Percentiles rank a stretch among this genome's conserved stretches.
phyloP scores from a whole-genome alignment of 129 eudicot species.

The Ambrosia artemisiifolia region DNA sequence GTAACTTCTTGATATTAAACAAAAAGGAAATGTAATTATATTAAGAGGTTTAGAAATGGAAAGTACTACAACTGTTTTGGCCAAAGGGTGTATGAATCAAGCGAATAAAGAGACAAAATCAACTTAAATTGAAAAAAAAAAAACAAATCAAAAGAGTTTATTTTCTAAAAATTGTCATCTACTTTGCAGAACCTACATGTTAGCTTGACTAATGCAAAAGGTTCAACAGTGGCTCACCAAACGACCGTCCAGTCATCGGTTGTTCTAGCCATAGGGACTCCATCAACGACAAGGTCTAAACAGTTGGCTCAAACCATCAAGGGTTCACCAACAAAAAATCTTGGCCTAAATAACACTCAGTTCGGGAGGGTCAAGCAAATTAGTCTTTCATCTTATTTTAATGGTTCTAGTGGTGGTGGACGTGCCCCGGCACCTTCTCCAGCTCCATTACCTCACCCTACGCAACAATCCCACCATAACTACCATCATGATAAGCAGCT shows the following conservation, averaged over 20 bases:
- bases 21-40: background rate
- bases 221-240: slow-evolving; percentile 78
- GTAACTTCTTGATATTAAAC: background rate
- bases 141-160: background rate
- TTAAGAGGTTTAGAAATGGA: background rate
- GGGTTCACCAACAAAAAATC: slow-evolving; percentile 83
- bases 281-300: slow-evolving; percentile 65
- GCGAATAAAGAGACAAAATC: background rate
- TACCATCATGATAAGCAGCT: slow-evolving; percentile 34
- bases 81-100: background rate
- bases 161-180: background rate
- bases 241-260: slow-evolving; percentile 74
- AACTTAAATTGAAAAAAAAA: background rate
- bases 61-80: background rate
- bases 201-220: slow-evolving; percentile 66
- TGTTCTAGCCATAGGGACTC: slow-evolving; percentile 68
- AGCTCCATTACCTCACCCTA: slow-evolving; percentile 46
- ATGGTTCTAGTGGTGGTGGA: slow-evolving; percentile 36
- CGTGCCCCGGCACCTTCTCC: slow-evolving; percentile 57
- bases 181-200: slow-evolving; percentile 81
- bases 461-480: slow-evolving; percentile 49
- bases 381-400: slow-evolving; percentile 76
- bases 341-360: slow-evolving; percentile 84
- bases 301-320: slow-evolving; percentile 82
- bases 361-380: slow-evolving; percentile 92